Conservation (phyloP, 768 basidiomycete species). For the Favolaschia claudopus region DNA sequence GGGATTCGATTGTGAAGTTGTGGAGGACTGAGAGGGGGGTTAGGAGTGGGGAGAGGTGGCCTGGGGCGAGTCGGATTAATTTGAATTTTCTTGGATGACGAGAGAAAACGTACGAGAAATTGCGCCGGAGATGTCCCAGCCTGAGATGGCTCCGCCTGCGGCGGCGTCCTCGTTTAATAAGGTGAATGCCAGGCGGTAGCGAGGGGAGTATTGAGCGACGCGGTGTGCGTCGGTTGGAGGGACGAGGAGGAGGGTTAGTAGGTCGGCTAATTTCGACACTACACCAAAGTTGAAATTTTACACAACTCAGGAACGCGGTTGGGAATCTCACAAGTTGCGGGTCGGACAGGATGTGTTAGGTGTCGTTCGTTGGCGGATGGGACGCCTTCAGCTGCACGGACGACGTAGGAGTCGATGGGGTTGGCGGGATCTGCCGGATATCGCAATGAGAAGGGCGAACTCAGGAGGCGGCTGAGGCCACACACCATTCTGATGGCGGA, state of each 20-base stretch:
- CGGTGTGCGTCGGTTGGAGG: conserved; percentile 50
- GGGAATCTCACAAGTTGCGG: conserved; percentile 28
- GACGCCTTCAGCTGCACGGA: conserved; percentile 27
- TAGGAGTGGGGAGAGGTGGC: conserved; percentile 72
- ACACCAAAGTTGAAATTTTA: conserved; percentile 6
- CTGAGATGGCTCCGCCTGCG: conserved; percentile 60
- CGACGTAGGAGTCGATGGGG: conserved; percentile 30
- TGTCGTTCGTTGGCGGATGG: conserved; percentile 34
- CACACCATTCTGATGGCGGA: conserved; percentile 46
- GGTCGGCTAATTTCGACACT: conserved; percentile 36
- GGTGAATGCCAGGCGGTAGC: conserved; percentile 90
- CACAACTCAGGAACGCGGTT: not conserved
- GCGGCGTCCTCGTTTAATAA: conserved; percentile 90
- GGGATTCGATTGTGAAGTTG: conserved; percentile 94
- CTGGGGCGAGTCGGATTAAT: conserved; percentile 54
- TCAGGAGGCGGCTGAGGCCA: not conserved
- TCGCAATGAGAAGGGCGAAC: not conserved
- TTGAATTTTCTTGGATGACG: not conserved
- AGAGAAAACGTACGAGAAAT: conserved; percentile 61
- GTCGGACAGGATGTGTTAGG: conserved; percentile 39
- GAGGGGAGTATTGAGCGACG: conserved; percentile 78
- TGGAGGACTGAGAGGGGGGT: conserved; percentile 70
- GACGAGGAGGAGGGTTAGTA: conserved; percentile 46
- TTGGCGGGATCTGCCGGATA: conserved; percentile 8
- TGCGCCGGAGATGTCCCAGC: conserved; percentile 79